These are phyloP conservation scores for Pseudogymnoascus sp. DNA, from an alignment of 2,329 filamentous ascomycete species.

Conservation along the genomic window DNA sequence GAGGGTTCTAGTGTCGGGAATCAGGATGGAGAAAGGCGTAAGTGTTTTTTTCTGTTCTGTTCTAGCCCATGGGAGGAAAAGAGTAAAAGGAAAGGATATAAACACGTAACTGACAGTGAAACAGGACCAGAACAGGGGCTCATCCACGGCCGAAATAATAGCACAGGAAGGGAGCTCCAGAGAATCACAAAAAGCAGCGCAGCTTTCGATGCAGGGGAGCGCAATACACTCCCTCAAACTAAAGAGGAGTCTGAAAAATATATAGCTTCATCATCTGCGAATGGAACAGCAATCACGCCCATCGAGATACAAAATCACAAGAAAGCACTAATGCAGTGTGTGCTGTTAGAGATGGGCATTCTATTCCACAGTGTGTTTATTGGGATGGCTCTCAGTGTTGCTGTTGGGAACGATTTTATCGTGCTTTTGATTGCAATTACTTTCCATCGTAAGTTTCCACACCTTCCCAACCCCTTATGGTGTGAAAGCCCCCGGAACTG, in stretches of 20 bases:
- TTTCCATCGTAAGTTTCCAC: slow-evolving; percentile 47
- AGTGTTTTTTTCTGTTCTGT: not conserved
- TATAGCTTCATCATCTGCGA: slow-evolving; percentile 21
- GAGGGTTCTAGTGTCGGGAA: not conserved
- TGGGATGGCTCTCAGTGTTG: slow-evolving; percentile 65
- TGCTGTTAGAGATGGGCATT: slow-evolving; percentile 70
- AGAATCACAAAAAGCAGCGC: slow-evolving; percentile 44
- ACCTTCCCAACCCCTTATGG: slow-evolving; percentile 49
- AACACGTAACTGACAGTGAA: not conserved
- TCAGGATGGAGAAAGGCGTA: not conserved
- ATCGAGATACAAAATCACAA: slow-evolving; percentile 42
- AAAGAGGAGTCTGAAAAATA: slow-evolving; percentile 38
- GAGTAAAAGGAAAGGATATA: not conserved
- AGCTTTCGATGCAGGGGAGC: slow-evolving; percentile 60
- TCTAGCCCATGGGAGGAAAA: not conserved
- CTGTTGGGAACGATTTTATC: slow-evolving; percentile 53
- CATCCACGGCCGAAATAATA: not conserved
- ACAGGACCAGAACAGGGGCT: not conserved
- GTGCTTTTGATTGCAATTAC: slow-evolving; percentile 62
- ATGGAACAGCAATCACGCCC: slow-evolving; percentile 16
- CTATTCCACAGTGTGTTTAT: slow-evolving; percentile 74
- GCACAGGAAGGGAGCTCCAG: slow-evolving; percentile 17
- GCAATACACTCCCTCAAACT: slow-evolving; percentile 53
- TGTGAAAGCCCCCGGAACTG: slow-evolving; percentile 19
- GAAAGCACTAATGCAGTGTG: slow-evolving; percentile 65